phyloP scores from a whole-genome alignment of 2,329 filamentous ascomycete species.

The Setomelanomma holmii region DNA sequence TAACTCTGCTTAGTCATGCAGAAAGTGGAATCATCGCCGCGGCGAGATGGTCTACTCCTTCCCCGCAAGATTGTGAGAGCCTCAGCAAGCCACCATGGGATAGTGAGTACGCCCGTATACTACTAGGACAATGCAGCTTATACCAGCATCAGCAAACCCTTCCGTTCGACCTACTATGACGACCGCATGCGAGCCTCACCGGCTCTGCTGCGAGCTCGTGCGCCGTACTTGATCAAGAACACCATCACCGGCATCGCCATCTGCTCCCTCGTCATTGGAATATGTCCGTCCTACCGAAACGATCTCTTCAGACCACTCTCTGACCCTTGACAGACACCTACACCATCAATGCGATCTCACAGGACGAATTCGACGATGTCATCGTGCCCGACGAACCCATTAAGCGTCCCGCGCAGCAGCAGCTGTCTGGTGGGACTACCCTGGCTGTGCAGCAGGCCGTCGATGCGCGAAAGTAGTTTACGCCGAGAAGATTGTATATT shows the following conservation, averaged over 20 bases:
- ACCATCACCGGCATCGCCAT: constrained; percentile 79
- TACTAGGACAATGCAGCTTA: background rate
- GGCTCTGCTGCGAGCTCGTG: constrained; percentile 87
- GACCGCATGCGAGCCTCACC: constrained; percentile 83
- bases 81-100: constrained; percentile 39
- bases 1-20: constrained; percentile 4
- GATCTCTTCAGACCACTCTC: constrained; percentile 1
- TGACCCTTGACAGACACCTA: constrained; percentile 63
- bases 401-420: constrained; percentile 49
- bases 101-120: constrained; percentile 34
- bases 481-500: constrained; percentile 23
- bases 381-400: constrained; percentile 79
- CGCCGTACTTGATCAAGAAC: constrained; percentile 93
- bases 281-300: constrained; percentile 68
- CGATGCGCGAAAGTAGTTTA: constrained; percentile 33
- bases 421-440: constrained; percentile 34
- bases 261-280: constrained; percentile 75
- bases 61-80: constrained; percentile 26
- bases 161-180: constrained; percentile 88
- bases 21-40: constrained; percentile 26
- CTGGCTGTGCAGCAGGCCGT: constrained; percentile 41
- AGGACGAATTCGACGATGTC: constrained; percentile 97
- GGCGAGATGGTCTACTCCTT: constrained; percentile 18
- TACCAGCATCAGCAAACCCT: constrained; percentile 47
- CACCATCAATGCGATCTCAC: constrained; percentile 84